Evolutionary conservation across 192 early-diverging fungal species (phyloP).

Genomic region (Fimicolochytrium jonesii): DNA sequence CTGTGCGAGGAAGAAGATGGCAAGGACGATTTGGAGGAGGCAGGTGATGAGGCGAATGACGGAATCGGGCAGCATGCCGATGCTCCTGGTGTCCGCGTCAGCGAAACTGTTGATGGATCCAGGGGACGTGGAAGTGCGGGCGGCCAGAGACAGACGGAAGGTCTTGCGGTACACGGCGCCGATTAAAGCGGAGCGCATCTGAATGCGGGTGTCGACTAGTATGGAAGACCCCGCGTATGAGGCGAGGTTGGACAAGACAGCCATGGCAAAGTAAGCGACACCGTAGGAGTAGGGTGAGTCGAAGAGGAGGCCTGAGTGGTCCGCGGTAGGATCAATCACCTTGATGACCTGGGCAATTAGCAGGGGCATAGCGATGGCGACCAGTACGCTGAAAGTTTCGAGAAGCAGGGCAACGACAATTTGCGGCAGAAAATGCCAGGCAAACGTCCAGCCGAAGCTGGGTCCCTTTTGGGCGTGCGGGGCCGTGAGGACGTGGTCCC

Average conservation of each 20-base stretch:
- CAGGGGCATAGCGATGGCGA: not conserved
- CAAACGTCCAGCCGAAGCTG: not conserved
- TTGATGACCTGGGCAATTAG: not conserved
- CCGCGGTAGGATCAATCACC: not conserved
- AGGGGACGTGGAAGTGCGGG: conserved; percentile 1
- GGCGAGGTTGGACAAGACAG: not conserved
- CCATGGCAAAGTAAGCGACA: not conserved
- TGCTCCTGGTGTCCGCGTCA: not conserved
- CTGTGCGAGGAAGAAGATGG: not conserved
- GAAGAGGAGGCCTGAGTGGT: conserved; percentile 6
- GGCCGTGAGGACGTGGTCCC: not conserved
- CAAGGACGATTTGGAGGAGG: not conserved
- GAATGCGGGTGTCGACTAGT: not conserved
- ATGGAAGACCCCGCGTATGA: not conserved
- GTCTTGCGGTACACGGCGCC: conserved; percentile 30
- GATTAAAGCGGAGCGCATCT: not conserved
- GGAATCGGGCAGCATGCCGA: not conserved
- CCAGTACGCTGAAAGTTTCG: not conserved
- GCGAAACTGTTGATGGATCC: conserved; percentile 2
- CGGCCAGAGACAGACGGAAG: conserved; percentile 19
- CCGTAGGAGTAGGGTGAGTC: not conserved
- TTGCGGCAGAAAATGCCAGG: not conserved
- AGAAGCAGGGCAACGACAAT: not conserved
- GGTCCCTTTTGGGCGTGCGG: not conserved
- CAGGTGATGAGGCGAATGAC: not conserved